Conservation (phyloP, 2,329 filamentous ascomycete species). For the Penicillium sp. region DNA sequence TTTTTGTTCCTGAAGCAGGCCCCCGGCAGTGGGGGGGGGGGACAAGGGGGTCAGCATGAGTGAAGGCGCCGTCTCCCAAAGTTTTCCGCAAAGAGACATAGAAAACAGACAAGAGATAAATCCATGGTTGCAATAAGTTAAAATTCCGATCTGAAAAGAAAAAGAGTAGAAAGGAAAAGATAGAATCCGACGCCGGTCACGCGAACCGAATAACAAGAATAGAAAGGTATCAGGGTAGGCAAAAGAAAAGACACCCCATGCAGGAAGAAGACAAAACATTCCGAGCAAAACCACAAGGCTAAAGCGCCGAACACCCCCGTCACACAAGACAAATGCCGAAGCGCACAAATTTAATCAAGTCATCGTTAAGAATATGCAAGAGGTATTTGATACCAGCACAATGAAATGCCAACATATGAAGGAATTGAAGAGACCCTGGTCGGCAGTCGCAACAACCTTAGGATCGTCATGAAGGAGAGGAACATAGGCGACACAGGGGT, state of each 20-base stretch:
- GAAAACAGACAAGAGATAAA: conserved; percentile 14
- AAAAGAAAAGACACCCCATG: conserved; percentile 29
- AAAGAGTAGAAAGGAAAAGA: conserved; percentile 23
- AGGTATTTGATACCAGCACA: conserved; percentile 46
- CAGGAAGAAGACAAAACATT: conserved; percentile 22
- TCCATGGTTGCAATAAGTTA: conserved; percentile 23
- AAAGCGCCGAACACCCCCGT: conserved; percentile 39
- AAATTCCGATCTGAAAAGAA: conserved; percentile 28
- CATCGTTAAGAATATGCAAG: conserved; percentile 46
- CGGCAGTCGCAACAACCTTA: conserved; percentile 24
- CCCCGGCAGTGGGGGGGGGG: neutral
- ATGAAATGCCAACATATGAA: conserved; percentile 47
- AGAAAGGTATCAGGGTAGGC: conserved; percentile 37
- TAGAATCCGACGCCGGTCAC: conserved; percentile 34
- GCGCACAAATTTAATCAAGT: conserved; percentile 39
- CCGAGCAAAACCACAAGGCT: conserved; percentile 29
- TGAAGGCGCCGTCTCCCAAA: conserved; percentile 1
- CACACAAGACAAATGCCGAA: conserved; percentile 41
- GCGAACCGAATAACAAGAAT: conserved; percentile 27
- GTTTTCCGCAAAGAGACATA: conserved; percentile 1
- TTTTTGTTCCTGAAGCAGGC: neutral
- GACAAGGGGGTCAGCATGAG: neutral
- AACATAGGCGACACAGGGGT: conserved; percentile 27
- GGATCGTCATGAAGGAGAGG: conserved; percentile 30
- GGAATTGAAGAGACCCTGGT: conserved; percentile 34